Evolutionary conservation across 306 rosid genomes (phyloP), one percentile per base, ranked within the genome.

Genomic region (Quercus ilex): DNA sequence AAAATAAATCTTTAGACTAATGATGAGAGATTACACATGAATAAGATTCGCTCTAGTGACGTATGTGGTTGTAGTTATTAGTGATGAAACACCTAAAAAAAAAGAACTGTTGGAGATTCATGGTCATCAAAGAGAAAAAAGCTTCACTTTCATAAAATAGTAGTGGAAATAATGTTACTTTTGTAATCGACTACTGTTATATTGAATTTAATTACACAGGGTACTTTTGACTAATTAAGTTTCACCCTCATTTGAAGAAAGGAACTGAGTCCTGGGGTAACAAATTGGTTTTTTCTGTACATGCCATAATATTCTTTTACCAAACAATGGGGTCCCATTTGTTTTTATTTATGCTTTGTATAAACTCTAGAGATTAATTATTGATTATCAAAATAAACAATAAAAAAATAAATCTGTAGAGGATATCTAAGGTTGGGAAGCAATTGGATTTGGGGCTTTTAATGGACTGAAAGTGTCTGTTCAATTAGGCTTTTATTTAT

Each of bases 401-500:
- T 7, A 7, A 41, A 7, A 0, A 41, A 41, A 41, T 0, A 41
- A 41, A 41, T 41, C 46, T 41, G 46, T 41, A 41, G 46, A 41
- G 46, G 46, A 41, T 41, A 41, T 41, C 46, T 7, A 41, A 41
- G 56, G 71, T 59, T 26, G 59, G 71, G 68, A 62, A 77, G 59
- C 80, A 35, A 67, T 55, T 74, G 77, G 71, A 28, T 60, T 55
- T 74, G 77, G 71, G 81, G 80, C 71, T 75, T 75, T 85, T 69
- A 74, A 74, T 74, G 84, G 80, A 58, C 60, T 80, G 86, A 81
- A 85, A 79, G 76, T 83, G 79, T 80, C 53, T 57, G 68, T 69
- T 73, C 19, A 67, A 76, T 26, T 65, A 64, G 77, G 79, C 82
- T 81, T 73, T 74, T 74, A 76, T 41, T 41, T 41, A 2, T 41